These are phyloP conservation scores for Penicillium polonicum DNA, from an alignment of 2,329 filamentous ascomycete genomes.

Conservation along the genomic window DNA sequence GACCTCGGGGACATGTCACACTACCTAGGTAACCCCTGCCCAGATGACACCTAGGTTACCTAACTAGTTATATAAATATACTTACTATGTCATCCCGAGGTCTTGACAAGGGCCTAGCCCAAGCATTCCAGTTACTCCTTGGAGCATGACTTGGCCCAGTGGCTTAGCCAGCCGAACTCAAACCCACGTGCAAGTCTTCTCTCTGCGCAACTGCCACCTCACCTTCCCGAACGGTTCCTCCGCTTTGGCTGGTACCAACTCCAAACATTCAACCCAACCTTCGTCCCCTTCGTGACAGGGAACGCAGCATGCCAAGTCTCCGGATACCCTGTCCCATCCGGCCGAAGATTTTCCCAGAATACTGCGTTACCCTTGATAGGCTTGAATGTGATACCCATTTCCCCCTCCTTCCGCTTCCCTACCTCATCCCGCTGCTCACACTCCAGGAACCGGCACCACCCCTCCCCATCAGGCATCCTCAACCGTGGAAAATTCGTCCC, in stretches of 20 bases:
- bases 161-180: constrained; percentile 6
- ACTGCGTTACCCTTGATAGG: constrained; percentile 59
- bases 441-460: constrained; percentile 60
- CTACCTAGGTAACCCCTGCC: not conserved
- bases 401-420: constrained; percentile 2
- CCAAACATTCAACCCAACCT: constrained; percentile 65
- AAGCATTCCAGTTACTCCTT: constrained; percentile 8
- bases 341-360: constrained; percentile 61
- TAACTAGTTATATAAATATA: not conserved
- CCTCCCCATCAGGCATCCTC: constrained; percentile 40
- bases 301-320: constrained; percentile 63
- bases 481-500: constrained; percentile 62
- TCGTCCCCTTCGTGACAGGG: constrained; percentile 55
- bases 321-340: constrained; percentile 56
- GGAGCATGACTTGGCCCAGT: constrained; percentile 2
- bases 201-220: not conserved
- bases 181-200: not conserved
- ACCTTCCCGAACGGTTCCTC: constrained; percentile 5
- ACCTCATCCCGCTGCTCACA: constrained; percentile 41
- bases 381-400: constrained; percentile 56
- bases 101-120: not conserved
- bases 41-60: not conserved
- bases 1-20: not conserved
- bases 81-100: not conserved
- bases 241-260: constrained; percentile 55